A percentile compares a stretch with the other conserved stretches of the same genome.
phyloP scores from a whole-genome alignment of 306 rosid genomes.

The barrel medic (Medicago truncatula) region DNA sequence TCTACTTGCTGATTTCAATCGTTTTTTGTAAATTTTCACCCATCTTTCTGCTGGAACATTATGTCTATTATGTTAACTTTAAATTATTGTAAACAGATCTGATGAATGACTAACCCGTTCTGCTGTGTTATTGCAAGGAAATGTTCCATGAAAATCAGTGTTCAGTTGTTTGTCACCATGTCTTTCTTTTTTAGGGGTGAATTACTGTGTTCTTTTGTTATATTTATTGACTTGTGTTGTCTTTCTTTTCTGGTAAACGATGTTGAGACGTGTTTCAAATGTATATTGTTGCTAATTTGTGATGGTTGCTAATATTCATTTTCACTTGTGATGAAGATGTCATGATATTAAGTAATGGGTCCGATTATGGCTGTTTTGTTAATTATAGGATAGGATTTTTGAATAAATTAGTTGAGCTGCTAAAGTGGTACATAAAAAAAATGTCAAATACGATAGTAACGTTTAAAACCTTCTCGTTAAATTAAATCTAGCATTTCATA shows the following conservation, averaged over 20 bases:
- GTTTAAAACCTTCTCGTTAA: too few relatives aligned
- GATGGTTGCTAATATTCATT: background rate
- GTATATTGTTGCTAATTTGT: background rate
- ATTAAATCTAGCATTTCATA: background rate
- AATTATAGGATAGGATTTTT: too few relatives aligned
- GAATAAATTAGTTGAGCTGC: background rate
- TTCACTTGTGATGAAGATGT: background rate
- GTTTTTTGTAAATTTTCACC: constrained; percentile 17
- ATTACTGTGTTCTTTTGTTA: background rate
- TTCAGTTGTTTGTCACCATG: background rate
- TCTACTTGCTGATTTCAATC: constrained; percentile 13
- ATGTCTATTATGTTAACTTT: background rate
- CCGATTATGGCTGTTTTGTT: background rate
- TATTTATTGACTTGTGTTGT: background rate
- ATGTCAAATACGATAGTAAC: background rate
- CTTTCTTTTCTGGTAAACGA: background rate
- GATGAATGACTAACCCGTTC: constrained; percentile 30
- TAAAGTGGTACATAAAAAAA: background rate
- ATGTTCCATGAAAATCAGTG: background rate
- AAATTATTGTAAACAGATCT: background rate
- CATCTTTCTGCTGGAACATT: constrained; percentile 24
- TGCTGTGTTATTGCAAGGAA: constrained; percentile 19
- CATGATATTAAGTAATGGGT: background rate
- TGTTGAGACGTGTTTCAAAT: background rate
- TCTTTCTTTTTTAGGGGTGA: background rate